Conservation (phyloP, 352 stramenopile genomes). For the Pythium aphanidermatum region DNA sequence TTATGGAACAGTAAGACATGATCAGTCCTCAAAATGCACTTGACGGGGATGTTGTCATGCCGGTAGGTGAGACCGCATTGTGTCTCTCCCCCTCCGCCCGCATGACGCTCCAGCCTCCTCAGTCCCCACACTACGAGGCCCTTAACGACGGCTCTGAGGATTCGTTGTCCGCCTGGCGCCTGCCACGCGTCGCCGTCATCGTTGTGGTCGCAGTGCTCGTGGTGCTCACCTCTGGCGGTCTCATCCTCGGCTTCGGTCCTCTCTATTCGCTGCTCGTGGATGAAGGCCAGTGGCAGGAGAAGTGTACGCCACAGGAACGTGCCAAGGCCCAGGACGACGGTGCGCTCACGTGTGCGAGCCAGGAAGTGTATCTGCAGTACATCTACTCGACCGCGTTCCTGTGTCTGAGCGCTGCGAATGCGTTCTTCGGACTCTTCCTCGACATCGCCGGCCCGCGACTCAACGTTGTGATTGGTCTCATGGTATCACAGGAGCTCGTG, state of each 20-base stretch:
- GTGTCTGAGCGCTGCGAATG: conserved; percentile 63
- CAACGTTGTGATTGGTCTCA: conserved; percentile 43
- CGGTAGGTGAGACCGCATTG: no score
- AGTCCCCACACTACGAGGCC: no score
- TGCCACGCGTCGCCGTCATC: no score
- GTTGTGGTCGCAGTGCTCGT: conserved; percentile 32
- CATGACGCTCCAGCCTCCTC: no score
- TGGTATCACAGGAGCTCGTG: no score
- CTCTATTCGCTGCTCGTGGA: conserved; percentile 57
- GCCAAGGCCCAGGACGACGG: background rate
- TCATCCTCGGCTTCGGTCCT: conserved; percentile 69
- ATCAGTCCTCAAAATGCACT: no score
- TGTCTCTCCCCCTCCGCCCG: no score
- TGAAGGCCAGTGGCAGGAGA: conserved; percentile 55
- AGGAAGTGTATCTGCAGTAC: conserved; percentile 64
- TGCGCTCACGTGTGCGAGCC: conserved; percentile 27
- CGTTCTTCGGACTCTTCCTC: conserved; percentile 57
- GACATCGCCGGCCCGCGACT: conserved; percentile 46
- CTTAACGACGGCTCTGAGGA: no score
- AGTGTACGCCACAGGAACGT: conserved; percentile 18
- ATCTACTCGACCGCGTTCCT: conserved; percentile 66
- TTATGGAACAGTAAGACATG: no score
- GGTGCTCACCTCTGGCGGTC: conserved; percentile 45
- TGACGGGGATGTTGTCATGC: no score
- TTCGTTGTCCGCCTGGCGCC: no score